A percentile compares a stretch with the other conserved stretches of the same genome.
Conservation (phyloP, 2,329 filamentous ascomycete species). For the Aspergillus proliferans region DNA sequence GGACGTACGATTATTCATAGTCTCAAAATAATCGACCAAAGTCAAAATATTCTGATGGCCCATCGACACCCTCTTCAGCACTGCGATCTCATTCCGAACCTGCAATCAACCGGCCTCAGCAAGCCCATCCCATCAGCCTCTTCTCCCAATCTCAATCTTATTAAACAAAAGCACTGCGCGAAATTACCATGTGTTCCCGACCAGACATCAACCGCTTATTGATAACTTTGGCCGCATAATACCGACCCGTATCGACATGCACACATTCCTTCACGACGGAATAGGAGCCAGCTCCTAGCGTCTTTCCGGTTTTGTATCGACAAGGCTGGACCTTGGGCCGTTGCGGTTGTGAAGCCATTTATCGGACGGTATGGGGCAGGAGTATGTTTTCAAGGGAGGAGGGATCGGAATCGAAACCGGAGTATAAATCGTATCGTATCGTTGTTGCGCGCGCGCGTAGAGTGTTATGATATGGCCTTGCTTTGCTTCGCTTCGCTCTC, state of each 20-base stretch:
- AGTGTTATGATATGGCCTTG: not conserved
- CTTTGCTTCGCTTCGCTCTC: not conserved
- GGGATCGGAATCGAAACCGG: not conserved
- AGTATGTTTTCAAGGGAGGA: not conserved
- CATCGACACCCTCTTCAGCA: conserved; percentile 97
- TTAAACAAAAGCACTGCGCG: not conserved
- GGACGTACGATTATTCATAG: conserved; percentile 82
- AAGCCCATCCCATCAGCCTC: conserved; percentile 6
- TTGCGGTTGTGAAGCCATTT: conserved; percentile 29
- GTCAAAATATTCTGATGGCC: conserved; percentile 97
- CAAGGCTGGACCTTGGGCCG: conserved; percentile 79
- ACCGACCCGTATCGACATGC: conserved; percentile 93
- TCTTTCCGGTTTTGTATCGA: conserved; percentile 98
- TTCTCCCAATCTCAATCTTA: not conserved
- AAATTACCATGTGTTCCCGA: conserved; percentile 85
- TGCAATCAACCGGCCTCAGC: conserved; percentile 30
- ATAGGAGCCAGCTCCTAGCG: conserved; percentile 90
- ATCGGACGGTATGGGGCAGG: not conserved
- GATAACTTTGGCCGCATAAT: conserved; percentile 98
- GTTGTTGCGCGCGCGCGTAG: not conserved
- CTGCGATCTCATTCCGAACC: conserved; percentile 96
- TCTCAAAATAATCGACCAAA: conserved; percentile 98
- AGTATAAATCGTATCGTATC: not conserved
- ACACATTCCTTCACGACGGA: conserved; percentile 99
- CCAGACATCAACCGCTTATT: conserved; percentile 98